Evolutionary conservation across 495 filamentous ascomycete genomes (phyloP), one percentile per base, ranked within the genome.

Genomic region (Talaromyces thailandensis): DNA sequence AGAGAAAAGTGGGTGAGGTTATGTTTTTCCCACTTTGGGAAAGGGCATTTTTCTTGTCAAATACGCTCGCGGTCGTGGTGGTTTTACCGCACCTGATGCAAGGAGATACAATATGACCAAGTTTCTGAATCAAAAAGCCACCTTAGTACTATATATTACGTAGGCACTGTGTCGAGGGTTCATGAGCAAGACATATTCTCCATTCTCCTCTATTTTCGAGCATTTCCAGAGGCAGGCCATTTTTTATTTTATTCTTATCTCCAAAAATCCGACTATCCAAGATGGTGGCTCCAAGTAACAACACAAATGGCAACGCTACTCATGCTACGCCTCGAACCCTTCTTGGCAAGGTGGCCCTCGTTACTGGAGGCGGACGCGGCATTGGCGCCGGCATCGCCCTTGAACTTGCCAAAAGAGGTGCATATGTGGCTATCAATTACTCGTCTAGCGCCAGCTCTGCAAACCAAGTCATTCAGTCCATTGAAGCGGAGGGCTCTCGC

Each of bases 381-480:
- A 91, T 93, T 68, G 90, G 90, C 57, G 79, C 81, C 18, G 88
- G 85, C 31, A 88, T 90, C 64, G 89, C 89, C 37, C 80, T 91
- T 21, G 90, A 92, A 72, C 85, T 93, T 50, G 90, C 82, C 64
- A 81, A 81, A 65, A 85, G 87, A 65, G 88, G 88, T 7, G 86
- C 86, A 52, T 85, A 81, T 53, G 84, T 93, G 28, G 81, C 89
- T 43, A 81, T 93, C 74, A 93, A 93, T 83, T 93, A 91, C 74
- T 82, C 84, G 62, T 83, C 82, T 64, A 84, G 81, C 64, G 78
- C 80, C 18, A 74, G 76, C 12, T 79, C 81, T 21, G 90, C 90
- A 32, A 77, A 89, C 25, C 79, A 84, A 65, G 83, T 88, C 51
- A 84, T 86, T 62, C 62, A 74, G 24, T 77, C 84, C 61, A 89